These are phyloP conservation scores for Curvularia spicifera DNA, from an alignment of 2,329 filamentous ascomycete species.

Conservation along the genomic window DNA sequence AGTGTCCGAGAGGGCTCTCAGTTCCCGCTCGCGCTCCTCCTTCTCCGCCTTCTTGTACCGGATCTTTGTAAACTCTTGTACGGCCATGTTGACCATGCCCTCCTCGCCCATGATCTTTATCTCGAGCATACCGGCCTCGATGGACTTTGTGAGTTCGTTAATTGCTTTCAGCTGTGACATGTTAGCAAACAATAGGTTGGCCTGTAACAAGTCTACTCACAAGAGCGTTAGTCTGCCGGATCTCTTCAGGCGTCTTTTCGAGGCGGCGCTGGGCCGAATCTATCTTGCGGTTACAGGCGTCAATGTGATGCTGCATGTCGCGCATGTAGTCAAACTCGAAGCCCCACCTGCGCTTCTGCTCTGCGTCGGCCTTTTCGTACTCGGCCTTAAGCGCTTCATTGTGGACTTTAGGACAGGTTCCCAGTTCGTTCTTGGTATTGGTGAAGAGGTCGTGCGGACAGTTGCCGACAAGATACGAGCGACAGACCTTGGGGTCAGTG, in stretches of 20 bases:
- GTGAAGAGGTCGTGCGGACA: slow-evolving; percentile 99
- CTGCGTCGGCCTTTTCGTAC: slow-evolving; percentile 75
- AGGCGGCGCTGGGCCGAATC: slow-evolving; percentile 86
- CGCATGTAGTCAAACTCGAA: slow-evolving; percentile 98
- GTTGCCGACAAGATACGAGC: slow-evolving; percentile 89
- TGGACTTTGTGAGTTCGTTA: slow-evolving; percentile 76
- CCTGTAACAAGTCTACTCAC: slow-evolving; percentile 50
- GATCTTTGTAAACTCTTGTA: slow-evolving; percentile 88
- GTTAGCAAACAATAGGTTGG: slow-evolving; percentile 21
- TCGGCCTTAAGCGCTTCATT: slow-evolving; percentile 87
- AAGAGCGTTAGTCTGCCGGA: slow-evolving; percentile 88
- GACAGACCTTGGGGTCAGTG: slow-evolving; percentile 91
- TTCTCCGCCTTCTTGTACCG: slow-evolving; percentile 81
- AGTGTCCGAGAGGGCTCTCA: slow-evolving; percentile 90
- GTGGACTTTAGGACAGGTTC: slow-evolving; percentile 86
- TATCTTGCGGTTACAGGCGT: slow-evolving; percentile 94
- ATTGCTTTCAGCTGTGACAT: slow-evolving; percentile 74
- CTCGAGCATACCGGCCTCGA: slow-evolving; percentile 83
- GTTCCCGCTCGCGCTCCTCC: slow-evolving; percentile 81
- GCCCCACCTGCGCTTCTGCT: slow-evolving; percentile 77
- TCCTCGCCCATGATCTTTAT: slow-evolving; percentile 84
- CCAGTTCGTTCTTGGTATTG: slow-evolving; percentile 98
- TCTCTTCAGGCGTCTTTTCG: slow-evolving; percentile 98
- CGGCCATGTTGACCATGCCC: slow-evolving; percentile 78
- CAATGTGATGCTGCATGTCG: slow-evolving; percentile 95